A percentile compares a stretch with the other conserved stretches of the same genome.
Conservation (phyloP, 306 rosid species). For the Vigna unguiculata region DNA sequence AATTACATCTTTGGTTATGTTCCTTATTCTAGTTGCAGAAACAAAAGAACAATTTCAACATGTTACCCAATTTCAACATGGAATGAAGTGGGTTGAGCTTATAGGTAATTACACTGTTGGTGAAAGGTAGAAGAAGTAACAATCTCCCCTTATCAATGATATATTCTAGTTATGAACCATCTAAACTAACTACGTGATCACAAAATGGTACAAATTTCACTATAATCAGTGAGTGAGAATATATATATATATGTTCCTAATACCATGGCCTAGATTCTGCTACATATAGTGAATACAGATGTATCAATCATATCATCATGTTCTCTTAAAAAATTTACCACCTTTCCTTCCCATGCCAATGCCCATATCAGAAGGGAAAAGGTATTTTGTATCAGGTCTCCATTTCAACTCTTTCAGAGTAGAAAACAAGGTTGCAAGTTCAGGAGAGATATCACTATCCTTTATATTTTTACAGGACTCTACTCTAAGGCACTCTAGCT, state of each 20-base stretch:
- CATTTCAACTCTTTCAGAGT: constrained; percentile 81
- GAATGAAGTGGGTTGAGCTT: constrained; percentile 30
- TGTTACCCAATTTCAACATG: constrained; percentile 29
- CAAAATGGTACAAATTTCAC: constrained; percentile 50
- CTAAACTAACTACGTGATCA: constrained; percentile 48
- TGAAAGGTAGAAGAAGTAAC: not conserved
- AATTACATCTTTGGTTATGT: constrained; percentile 32
- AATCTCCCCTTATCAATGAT: constrained; percentile 30
- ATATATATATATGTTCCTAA: constrained; percentile 32
- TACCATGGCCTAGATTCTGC: constrained; percentile 47
- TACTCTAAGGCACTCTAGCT: constrained; percentile 75
- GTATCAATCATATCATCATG: constrained; percentile 44
- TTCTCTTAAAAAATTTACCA: constrained; percentile 72
- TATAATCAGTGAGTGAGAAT: constrained; percentile 36
- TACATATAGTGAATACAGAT: constrained; percentile 42
- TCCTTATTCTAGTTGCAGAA: constrained; percentile 23
- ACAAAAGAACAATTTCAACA: constrained; percentile 32
- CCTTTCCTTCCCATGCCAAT: constrained; percentile 81
- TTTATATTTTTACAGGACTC: constrained; percentile 80
- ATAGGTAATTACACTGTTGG: constrained; percentile 49
- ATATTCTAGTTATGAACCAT: constrained; percentile 45
- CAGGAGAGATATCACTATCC: constrained; percentile 72
- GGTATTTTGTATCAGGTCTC: constrained; percentile 78
- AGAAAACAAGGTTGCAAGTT: constrained; percentile 66
- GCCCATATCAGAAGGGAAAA: constrained; percentile 62